phyloP scores from a whole-genome alignment of 352 stramenopile species.

The Globisporangium camurandrum region DNA sequence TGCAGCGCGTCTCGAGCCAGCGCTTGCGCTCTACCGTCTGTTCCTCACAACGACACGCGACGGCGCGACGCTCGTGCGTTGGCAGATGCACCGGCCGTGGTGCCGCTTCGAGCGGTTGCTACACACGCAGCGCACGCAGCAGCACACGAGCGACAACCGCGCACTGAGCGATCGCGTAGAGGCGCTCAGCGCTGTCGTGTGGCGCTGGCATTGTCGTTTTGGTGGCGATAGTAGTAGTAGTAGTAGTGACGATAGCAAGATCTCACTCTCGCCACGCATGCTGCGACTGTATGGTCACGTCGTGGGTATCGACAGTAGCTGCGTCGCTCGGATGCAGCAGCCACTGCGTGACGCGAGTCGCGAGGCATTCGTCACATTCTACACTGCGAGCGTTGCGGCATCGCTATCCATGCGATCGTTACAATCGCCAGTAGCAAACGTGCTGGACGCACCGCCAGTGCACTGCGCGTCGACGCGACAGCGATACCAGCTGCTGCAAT shows the following conservation, averaged over 20 bases:
- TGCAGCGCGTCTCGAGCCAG: not conserved
- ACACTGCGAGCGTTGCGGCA: not conserved
- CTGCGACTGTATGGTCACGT: not conserved
- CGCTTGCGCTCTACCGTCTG: slow-evolving; percentile 1
- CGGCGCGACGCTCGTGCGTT: slow-evolving; percentile 2
- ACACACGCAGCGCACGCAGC: not conserved
- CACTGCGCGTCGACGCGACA: no score
- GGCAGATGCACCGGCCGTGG: slow-evolving; percentile 14
- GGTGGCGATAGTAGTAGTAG: no score
- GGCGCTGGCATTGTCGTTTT: not conserved
- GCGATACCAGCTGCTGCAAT: not conserved
- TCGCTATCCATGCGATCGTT: not conserved
- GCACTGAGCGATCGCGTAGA: not conserved
- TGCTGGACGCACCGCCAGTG: not conserved
- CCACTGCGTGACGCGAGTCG: not conserved
- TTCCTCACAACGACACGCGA: slow-evolving; percentile 1
- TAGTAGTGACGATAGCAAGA: no score
- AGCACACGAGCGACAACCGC: not conserved
- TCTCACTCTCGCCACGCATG: no score
- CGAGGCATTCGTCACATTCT: not conserved
- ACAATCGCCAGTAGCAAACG: not conserved
- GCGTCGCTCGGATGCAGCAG: not conserved
- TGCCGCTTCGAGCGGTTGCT: slow-evolving; percentile 7
- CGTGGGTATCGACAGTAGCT: not conserved
- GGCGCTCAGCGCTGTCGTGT: not conserved